Base-by-base conservation (phyloP, 345 rosid species). In the Isatis tinctoria region DNA sequence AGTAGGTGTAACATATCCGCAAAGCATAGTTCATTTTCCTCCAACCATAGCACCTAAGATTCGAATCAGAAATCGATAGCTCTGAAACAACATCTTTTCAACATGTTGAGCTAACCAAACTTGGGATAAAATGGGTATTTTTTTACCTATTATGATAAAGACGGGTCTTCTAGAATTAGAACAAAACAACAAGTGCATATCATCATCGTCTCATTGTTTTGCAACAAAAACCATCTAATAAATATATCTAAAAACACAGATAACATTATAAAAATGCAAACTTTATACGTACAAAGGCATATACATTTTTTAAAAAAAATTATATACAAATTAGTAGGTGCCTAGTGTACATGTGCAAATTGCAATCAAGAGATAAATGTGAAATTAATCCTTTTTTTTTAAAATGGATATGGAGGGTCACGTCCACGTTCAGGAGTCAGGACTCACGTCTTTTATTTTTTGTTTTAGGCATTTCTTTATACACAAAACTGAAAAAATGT, bases 371-470 rank as follows among this genome's bases (percentile, higher is more conserved):
- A 10, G n/a, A 5, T 4, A 48, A n/a, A 60, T 40, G 54, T 39
- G 52, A 26, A 51, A 39, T 11, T 16, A 61, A 51, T 17, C n/a
- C 13, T 45, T 13, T 51, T 7, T 18, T 45, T 13, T 51, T 7
- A 24, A 2, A 62, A 39, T 5, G 35, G 65, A 58, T 5, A 74
- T 17, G 65, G 26, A 56, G 43, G 20, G 65, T 56, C 77, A 74
- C 69, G 49, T 62, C 58, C 71, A 54, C 76, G 76, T 52, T 73
- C 64, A 20, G n/a, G n/a, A n/a, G n/a, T n/a, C n/a, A n/a, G n/a
- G n/a, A n/a, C n/a, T 53, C 76, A 64, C 77, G 71, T 73, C 77
- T 64, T 53, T 20, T 26, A n/a, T n/a, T 39, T n/a, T 36, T 2
- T 27, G 35, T 2, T 60, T 27, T 26, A 47, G 32, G 13, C 64